phyloP scores from a whole-genome alignment of 1,139 yeast genomes.

The Candida sanyaensis region DNA sequence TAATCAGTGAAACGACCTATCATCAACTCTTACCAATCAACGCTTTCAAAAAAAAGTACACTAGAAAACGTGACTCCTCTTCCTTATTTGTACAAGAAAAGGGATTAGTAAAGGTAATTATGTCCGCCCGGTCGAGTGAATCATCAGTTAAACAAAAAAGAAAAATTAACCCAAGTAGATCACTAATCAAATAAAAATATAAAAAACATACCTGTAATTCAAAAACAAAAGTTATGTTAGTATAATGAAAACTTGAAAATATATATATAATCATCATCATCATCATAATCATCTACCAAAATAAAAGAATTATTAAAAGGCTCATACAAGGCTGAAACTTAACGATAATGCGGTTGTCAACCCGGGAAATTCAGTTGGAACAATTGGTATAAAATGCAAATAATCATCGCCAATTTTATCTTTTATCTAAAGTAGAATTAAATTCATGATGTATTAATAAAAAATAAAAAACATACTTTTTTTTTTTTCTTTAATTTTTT shows the following conservation, averaged over 20 bases:
- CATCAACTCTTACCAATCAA: constrained; percentile 61
- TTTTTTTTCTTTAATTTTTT: no score
- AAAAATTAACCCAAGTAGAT: not conserved
- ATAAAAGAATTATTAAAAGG: constrained; percentile 20
- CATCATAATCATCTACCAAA: not conserved
- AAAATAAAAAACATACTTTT: not conserved
- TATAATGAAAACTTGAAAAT: not conserved
- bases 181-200: not conserved
- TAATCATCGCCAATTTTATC: constrained; percentile 55
- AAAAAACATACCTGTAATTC: constrained; percentile 4
- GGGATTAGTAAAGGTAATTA: constrained; percentile 50
- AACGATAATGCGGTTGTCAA: constrained; percentile 76
- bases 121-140: constrained; percentile 84
- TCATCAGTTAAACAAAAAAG: constrained; percentile 46
- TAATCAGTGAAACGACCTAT: constrained; percentile 55
- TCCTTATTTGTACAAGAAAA: constrained; percentile 42
- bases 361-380: constrained; percentile 77
- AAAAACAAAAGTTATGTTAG: constrained; percentile 1
- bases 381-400: constrained; percentile 71
- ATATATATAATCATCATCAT: no score
- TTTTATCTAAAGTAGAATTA: not conserved
- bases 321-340: constrained; percentile 91
- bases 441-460: no score
- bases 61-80: constrained; percentile 61
- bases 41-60: constrained; percentile 64